phyloP scores from a whole-genome alignment of 2,329 filamentous ascomycete genomes.

The Macrophomina phaseolina region DNA sequence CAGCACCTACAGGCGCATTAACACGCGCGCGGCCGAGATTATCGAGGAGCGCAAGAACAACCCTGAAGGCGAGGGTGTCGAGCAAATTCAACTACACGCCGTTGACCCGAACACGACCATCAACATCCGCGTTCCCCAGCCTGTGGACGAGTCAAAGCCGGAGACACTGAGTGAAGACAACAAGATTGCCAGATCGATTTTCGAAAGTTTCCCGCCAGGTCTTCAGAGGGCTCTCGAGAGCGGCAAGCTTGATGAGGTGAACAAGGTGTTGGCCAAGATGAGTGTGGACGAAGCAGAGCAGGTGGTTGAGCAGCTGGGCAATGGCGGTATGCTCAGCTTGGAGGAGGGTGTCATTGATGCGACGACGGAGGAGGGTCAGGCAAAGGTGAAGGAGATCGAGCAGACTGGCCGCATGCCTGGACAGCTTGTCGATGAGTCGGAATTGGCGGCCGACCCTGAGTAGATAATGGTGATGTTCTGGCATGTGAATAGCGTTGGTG shows the following conservation, averaged over 20 bases:
- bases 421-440: slow-evolving; percentile 32
- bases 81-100: slow-evolving; percentile 97
- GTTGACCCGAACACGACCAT: slow-evolving; percentile 89
- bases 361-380: slow-evolving; percentile 84
- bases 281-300: slow-evolving; percentile 86
- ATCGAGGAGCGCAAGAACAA: slow-evolving; percentile 60
- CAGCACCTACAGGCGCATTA: slow-evolving; percentile 83
- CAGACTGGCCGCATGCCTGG: slow-evolving; percentile 46
- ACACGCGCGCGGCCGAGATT: slow-evolving; percentile 76
- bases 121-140: slow-evolving; percentile 80
- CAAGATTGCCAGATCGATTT: slow-evolving; percentile 74
- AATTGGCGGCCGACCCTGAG: slow-evolving; percentile 25
- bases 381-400: slow-evolving; percentile 74
- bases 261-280: slow-evolving; percentile 87
- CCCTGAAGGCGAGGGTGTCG: slow-evolving; percentile 69
- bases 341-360: slow-evolving; percentile 95
- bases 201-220: slow-evolving; percentile 81
- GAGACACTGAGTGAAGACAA: slow-evolving; percentile 49
- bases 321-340: slow-evolving; percentile 87
- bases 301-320: slow-evolving; percentile 77
- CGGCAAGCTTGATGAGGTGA: slow-evolving; percentile 88
- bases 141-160: slow-evolving; percentile 45
- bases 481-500: slow-evolving; percentile 16
- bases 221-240: slow-evolving; percentile 82
- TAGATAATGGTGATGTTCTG: neutral